Evolutionary conservation across 2,329 filamentous ascomycete genomes (phyloP).

Genomic region (Biscogniauxia marginata): DNA sequence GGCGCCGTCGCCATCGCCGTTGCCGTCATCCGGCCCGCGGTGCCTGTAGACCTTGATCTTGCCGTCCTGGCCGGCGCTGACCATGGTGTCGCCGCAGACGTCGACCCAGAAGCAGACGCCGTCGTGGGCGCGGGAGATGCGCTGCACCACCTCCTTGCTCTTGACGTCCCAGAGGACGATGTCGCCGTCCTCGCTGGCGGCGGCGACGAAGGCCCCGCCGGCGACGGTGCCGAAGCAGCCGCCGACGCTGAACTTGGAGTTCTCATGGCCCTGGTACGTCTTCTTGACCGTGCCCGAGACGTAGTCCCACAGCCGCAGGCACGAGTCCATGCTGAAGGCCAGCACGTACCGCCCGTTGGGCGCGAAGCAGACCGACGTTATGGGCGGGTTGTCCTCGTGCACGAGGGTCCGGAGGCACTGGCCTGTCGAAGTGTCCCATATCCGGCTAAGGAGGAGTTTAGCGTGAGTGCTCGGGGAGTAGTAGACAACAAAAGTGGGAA

Average conservation of each 20-base stretch:
- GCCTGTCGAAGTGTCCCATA: constrained; percentile 94
- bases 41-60: constrained; percentile 50
- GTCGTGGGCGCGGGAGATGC: constrained; percentile 49
- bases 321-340: constrained; percentile 87
- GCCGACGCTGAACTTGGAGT: constrained; percentile 79
- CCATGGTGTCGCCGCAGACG: constrained; percentile 54
- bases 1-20: not conserved
- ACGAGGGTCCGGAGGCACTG: constrained; percentile 94
- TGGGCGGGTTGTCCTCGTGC: constrained; percentile 91
- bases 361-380: constrained; percentile 85
- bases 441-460: constrained; percentile 53
- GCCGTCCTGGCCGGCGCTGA: constrained; percentile 56
- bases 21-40: not conserved
- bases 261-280: constrained; percentile 92
- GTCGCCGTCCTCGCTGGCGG: constrained; percentile 83
- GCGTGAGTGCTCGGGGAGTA: not conserved
- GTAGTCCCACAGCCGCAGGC: constrained; percentile 92
- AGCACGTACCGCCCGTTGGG: constrained; percentile 93
- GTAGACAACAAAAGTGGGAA: too few relatives aligned
- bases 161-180: constrained; percentile 89
- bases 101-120: constrained; percentile 68
- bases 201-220: constrained; percentile 63
- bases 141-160: constrained; percentile 79
- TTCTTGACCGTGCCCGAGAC: constrained; percentile 88
- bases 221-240: constrained; percentile 75